Base-by-base conservation (phyloP, 2,329 filamentous ascomycete species). In the Trichoderma arundinaceum region DNA sequence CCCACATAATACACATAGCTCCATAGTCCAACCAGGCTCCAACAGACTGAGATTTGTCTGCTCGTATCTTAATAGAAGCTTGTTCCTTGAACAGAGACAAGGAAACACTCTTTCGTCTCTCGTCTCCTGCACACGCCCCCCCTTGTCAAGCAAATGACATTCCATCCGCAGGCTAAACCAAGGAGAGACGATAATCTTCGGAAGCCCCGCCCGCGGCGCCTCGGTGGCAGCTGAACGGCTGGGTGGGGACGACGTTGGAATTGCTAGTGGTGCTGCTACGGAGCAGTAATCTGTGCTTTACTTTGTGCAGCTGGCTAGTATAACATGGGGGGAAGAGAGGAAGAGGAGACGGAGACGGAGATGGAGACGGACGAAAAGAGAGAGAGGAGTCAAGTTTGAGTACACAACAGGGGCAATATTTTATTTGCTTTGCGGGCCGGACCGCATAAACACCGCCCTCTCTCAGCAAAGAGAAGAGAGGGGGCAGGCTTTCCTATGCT, bases 121-220 rank as follows among this genome's bases (percentile, higher is more conserved):
- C 22, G 22, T 28, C 22, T 28, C 22, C 22, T 48, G 28, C 17
- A 44, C 56, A 48, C 41, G 8, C 56, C 56, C 56, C 28, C 57
- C 52, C 57, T 10, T 39, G 57, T 60, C 44, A 10, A 13, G 5
- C 43, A 39, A 60, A 60, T 60, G 57, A 60, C 57, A 60, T 60
- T 60, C 57, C 57, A 6, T 49, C 57, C 57, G 44, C 33, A 51
- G 33, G 9, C 57, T 61, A 61, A 41, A 38, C 58, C 58, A 4
- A 61, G 58, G 46, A 52, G 58, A 52, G 58, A 39, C 38, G 35
- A 41, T 39, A 39, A 54, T 54, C 12, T 54, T 54, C 35, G 15
- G 38, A 38, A 53, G 41, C 48, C n/a, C 48, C 59, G 46, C 59
- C 7, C 9, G n/a, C 38, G 33, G 49, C 35, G 58, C 41, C 28